Percentiles rank a stretch among this genome's conserved stretches.
phyloP scores from a whole-genome alignment of 2,329 filamentous ascomycete genomes.

The Clonostachys byssicola region DNA sequence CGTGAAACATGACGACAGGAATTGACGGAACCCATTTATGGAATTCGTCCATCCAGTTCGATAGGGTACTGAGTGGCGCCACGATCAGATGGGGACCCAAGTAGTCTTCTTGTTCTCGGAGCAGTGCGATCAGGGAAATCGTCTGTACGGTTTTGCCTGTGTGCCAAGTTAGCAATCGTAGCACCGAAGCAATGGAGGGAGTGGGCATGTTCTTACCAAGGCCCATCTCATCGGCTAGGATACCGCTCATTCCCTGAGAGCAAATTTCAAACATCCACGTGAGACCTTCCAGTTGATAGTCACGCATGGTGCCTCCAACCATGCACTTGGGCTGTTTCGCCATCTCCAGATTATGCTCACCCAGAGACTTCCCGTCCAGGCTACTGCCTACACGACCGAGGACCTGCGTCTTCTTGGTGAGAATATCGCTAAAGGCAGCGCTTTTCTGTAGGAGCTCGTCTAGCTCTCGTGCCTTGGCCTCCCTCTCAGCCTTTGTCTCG shows the following conservation, averaged over 20 bases:
- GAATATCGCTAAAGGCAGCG: slow-evolving; percentile 56
- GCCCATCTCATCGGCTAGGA: slow-evolving; percentile 92
- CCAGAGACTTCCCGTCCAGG: slow-evolving; percentile 54
- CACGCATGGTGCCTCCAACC: slow-evolving; percentile 83
- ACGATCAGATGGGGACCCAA: slow-evolving; percentile 86
- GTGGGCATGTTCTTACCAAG: slow-evolving; percentile 38
- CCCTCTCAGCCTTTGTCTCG: slow-evolving; percentile 47
- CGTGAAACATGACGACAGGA: slow-evolving; percentile 88
- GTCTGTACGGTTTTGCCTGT: slow-evolving; percentile 78
- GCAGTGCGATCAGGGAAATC: slow-evolving; percentile 79
- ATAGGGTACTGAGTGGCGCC: slow-evolving; percentile 84
- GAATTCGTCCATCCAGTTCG: slow-evolving; percentile 96
- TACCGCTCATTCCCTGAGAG: slow-evolving; percentile 81
- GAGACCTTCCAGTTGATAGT: slow-evolving; percentile 89
- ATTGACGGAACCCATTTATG: slow-evolving; percentile 85
- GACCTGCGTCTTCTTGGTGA: slow-evolving; percentile 60
- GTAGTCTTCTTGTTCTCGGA: slow-evolving; percentile 82
- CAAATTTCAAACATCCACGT: slow-evolving; percentile 91
- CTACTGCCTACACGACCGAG: slow-evolving; percentile 58
- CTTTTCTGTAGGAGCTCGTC: slow-evolving; percentile 57
- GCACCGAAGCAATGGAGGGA: slow-evolving; percentile 13
- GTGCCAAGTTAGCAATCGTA: slow-evolving; percentile 29
- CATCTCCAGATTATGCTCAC: slow-evolving; percentile 67
- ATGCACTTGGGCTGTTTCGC: slow-evolving; percentile 84
- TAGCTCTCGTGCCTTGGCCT: slow-evolving; percentile 54